Evolutionary conservation across 192 early-diverging fungal species (phyloP), one percentile per base, ranked within the genome.

Genomic region (Thoreauomyces humboldtii): DNA sequence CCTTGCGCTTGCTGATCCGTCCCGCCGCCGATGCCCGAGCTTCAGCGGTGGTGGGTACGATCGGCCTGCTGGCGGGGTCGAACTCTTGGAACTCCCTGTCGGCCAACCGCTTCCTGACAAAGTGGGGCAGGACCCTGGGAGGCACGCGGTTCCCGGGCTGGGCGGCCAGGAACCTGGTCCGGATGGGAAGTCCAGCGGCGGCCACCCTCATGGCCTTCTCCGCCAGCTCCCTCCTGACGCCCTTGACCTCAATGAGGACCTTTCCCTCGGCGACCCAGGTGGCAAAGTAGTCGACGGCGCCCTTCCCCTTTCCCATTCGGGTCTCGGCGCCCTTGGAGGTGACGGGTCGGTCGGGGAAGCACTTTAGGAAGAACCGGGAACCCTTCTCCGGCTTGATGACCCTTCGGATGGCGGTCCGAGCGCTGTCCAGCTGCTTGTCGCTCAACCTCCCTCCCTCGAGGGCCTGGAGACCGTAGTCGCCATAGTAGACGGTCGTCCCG

Each of bases 281-380:
- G 0, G 91, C 92, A 86, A 87, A 96, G 78, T 90, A 95, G 43
- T 96, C 94, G 47, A 96, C 78, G 34, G 88, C 80, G 65, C 95
- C 95, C 70, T 98, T 98, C 64, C 96, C 96, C 77, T 94, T 94
- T 63, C 96, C 96, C 96, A 98, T 98, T 78, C 96, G 86, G 37
- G 86, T 83, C 74, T 95, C 96, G 29, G 87, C 89, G 29, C 91
- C 91, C 68, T 96, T 96, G 34, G 86, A 86, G 0, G 92, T 91
- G 17, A 95, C 92, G 7, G 96, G 96, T 17, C 95, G 86, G 67
- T 95, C 90, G 1, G 96, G 92, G 69, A 95, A 95, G 48, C 90
- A 87, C 32, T 92, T 82, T 70, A 95, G 88, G 83, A 92, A 58
- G 43, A 95, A 78, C 65, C 88, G 75, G 27, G 89, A 82, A 0